Base-by-base conservation (phyloP, 2,329 filamentous ascomycete species). In the Aspergillus niger region DNA sequence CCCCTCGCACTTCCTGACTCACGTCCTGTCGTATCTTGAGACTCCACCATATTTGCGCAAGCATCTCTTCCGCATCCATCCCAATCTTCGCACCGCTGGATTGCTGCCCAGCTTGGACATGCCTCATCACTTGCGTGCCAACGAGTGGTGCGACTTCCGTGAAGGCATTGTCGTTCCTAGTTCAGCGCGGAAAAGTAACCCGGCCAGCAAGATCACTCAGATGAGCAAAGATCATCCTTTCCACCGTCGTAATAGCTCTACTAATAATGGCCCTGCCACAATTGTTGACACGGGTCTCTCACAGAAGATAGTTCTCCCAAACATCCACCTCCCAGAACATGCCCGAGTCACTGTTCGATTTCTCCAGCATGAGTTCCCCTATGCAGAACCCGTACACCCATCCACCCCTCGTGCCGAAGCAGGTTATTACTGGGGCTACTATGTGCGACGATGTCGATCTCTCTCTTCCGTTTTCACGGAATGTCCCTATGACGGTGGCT, bases 361-460 rank as follows among this genome's bases (percentile, higher is more conserved):
- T 22, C 41, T 20, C 41, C 41, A 44, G 20, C 41, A 44, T 13
- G 2, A 10, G 5, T 44, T 7, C 20, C 20, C 41, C 3, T 66
- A 69, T 2, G 86, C 85, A 1, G 83, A 87, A 57, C 85, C 88
- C 15, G 88, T 94, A 2, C 82, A 88, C 38, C 90, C 91, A 0
- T 80, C 84, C 26, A 79, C 83, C 3, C 92, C 92, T 1, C 84
- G 91, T 59, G 89, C 89, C 55, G 86, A 92, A 64, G 85, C 81
- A 1, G 92, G 92, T 0, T 95, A 92, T 76, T 96, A 93, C 77
- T 96, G 92, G 91, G 92, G 92, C 49, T 96, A 90, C 74, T 83
- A 80, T 8, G 86, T 92, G 3, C 85, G 92, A 26, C 85, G 83
- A 63, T 88, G 88, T 38, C 70, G 76, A 4, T 88, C 85, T 2